phyloP scores from a whole-genome alignment of 257 asterid genomes.

The Solanum rostratum region DNA sequence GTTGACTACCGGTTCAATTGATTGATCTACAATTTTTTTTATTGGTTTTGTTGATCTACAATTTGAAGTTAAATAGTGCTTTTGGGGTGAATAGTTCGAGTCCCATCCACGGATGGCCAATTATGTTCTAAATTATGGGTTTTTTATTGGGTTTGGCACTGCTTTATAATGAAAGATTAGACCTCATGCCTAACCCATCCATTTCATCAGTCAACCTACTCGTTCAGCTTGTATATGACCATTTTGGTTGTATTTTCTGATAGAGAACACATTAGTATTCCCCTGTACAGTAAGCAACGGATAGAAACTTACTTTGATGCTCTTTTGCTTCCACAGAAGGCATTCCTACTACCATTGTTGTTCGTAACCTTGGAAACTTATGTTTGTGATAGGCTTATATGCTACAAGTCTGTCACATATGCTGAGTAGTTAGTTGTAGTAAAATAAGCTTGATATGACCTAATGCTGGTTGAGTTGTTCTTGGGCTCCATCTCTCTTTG shows the following conservation, averaged over 20 bases:
- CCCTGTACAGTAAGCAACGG: neutral
- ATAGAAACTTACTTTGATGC: neutral
- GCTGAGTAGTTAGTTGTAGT: neutral
- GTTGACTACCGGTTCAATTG: neutral
- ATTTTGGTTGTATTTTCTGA: neutral
- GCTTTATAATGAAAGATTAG: neutral
- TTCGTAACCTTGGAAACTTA: neutral
- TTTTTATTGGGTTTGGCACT: neutral
- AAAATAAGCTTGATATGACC: neutral
- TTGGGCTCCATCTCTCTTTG: neutral
- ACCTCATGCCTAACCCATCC: neutral
- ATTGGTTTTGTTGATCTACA: neutral
- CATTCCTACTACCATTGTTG: neutral
- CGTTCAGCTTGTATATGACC: neutral
- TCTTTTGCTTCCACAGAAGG: neutral
- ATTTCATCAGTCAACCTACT: neutral
- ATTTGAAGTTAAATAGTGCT: neutral
- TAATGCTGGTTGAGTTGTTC: neutral
- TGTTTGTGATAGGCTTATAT: neutral
- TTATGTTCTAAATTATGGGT: neutral
- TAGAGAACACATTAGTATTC: neutral
- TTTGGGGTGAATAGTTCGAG: neutral
- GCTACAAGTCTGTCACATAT: neutral
- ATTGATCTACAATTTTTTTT: no score
- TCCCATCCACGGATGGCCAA: neutral